Evolutionary conservation across 768 basidiomycete genomes (phyloP), one percentile per base, ranked within the genome.

Genomic region (Artomyces pyxidatus): DNA sequence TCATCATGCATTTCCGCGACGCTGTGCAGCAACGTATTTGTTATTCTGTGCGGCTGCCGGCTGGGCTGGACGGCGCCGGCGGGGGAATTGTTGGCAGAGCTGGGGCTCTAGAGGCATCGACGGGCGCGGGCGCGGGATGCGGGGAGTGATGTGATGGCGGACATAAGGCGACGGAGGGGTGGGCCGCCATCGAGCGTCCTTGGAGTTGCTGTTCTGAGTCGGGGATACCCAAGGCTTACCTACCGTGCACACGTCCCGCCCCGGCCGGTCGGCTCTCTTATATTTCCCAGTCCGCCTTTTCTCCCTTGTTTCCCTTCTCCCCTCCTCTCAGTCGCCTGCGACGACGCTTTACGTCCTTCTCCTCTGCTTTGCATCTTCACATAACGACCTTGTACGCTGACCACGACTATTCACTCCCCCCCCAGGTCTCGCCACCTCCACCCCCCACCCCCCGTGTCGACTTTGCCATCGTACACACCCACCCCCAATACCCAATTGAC

Each of bases 371-470:
- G n/a, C n/a, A n/a, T n/a, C 41, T 51, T 62, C 56, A 64, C 64
- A 69, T 72, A 59, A 69, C 67, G 68, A 69, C 52, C 51, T 46
- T 44, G 30, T 37, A 55, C 53, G 56, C 56, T 57, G 41, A 57
- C 56, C 45, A 57, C 47, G 25, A 48, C 47, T 16, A 28, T 54
- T 45, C 52, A 49, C 56, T 60, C 58, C 48, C 14, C 48, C 30
- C 49, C 10, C 37, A 55, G 40, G 16, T 23, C 37, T 27, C 49
- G n/a, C 42, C 22, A 21, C 14, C 16, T 40, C 32, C 28, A 22
- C 50, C 11, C 30, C 39, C 28, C 16, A 6, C 29, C 45, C 11
- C 29, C 30, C 37, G 47, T 40, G 47, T 48, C 47, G 17, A 39
- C 47, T 48, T 48, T 16, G 39, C 38, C 50, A 42, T 54, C 53